Evolutionary conservation across 2,329 filamentous ascomycete species (phyloP), one percentile per base, ranked within the genome.

Genomic region (Thielaviopsis punctulata): DNA sequence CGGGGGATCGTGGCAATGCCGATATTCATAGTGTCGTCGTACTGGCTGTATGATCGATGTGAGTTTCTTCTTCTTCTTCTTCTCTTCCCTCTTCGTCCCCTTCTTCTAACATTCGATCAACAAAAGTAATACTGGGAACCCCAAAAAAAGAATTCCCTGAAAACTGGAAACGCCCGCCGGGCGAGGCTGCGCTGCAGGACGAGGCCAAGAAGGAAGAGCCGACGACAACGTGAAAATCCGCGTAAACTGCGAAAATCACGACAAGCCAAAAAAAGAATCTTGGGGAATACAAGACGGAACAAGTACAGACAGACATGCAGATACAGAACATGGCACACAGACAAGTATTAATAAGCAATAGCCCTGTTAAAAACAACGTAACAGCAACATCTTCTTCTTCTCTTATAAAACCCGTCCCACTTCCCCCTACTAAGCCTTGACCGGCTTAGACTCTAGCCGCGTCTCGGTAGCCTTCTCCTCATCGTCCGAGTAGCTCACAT

Each of bases 401-500:
- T n/a, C 3, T 39, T 3, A 18, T 10, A 15, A 41, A n/a, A 50
- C 33, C 18, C 18, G 24, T 24, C 15, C 7, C 22, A 5, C 10
- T 39, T 22, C 7, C 7, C 24, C 18, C 24, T 10, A 18, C 10
- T 21, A 21, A 21, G 12, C 23, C 30, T 25, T 43, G 33, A 44
- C 23, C 22, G 36, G 36, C 36, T 9, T 18, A n/a, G 27, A 49
- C n/a, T 53, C 52, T 15, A 27, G 12, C 15, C 49, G 52, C n/a
- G n/a, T 19, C 23, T 23, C 53, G 8, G 22, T 43, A 4, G 24
- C 53, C 53, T 55, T 55, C 46, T 55, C 53, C 25, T 55, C 53
- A 21, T 55, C 53, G 13, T 48, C 45, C n/a, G 49, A 52, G 19
- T 36, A 45, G 25, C 52, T 33, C 23, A 51, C 57, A 56, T 39